Percentiles rank a stretch among this genome's conserved stretches.
Conservation (phyloP, 495 filamentous ascomycete genomes). For the Xanthoparmelia taractica region DNA sequence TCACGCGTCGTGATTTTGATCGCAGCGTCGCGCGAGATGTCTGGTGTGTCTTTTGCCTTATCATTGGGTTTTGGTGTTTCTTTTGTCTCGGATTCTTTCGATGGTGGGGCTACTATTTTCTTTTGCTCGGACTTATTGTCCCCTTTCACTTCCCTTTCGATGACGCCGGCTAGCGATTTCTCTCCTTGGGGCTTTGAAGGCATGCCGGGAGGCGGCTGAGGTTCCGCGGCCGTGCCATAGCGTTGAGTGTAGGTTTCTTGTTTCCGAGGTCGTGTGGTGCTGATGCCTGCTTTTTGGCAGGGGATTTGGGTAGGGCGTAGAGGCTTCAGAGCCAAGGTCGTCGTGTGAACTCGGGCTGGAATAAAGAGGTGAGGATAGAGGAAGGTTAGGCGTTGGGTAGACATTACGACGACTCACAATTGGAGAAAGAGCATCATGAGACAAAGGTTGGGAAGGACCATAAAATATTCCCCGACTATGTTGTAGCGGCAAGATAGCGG, state of each 20-base stretch:
- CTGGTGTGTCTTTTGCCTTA: constrained; percentile 18
- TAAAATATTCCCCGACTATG: not conserved
- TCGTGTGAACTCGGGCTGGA: constrained; percentile 35
- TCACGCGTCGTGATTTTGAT: constrained; percentile 13
- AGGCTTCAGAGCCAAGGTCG: constrained; percentile 29
- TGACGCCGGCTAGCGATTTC: constrained; percentile 21
- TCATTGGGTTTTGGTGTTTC: constrained; percentile 23
- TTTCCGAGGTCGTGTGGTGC: constrained; percentile 34
- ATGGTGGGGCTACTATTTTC: constrained; percentile 20
- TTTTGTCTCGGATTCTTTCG: constrained; percentile 26
- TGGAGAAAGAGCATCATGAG: not conserved
- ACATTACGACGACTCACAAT: constrained; percentile 41
- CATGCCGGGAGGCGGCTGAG: constrained; percentile 34
- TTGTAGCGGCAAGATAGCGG: not conserved
- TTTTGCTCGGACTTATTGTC: constrained; percentile 18
- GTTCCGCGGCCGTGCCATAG: constrained; percentile 46
- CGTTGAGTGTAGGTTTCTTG: constrained; percentile 43
- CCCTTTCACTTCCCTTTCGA: constrained; percentile 25
- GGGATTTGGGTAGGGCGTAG: constrained; percentile 17
- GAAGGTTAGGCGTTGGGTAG: constrained; percentile 59
- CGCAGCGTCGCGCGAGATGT: constrained; percentile 16
- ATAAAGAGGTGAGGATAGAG: constrained; percentile 65
- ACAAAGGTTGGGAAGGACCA: not conserved
- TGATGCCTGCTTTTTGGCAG: constrained; percentile 31
- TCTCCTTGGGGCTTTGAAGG: constrained; percentile 15